phyloP scores from a whole-genome alignment of 1,284 basidiomycete species.

The Paramarasmius palmivorus region DNA sequence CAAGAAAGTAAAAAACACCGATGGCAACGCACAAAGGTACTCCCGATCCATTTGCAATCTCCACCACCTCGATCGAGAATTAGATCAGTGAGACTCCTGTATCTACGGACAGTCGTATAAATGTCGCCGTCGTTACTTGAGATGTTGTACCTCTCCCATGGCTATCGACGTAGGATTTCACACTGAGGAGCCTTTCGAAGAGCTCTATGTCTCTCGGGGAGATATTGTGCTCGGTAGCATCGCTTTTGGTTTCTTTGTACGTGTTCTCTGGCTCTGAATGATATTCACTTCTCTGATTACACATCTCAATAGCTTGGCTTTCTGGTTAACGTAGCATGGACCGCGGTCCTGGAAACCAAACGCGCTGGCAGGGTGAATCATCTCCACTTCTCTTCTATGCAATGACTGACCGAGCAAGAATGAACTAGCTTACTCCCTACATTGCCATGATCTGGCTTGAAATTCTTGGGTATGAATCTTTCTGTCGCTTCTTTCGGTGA shows the following conservation, averaged over 20 bases:
- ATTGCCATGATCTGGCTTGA: slow-evolving; percentile 3
- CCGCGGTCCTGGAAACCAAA: background rate
- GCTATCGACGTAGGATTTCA: background rate
- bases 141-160: no score
- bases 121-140: no score
- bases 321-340: background rate
- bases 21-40: no score
- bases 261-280: background rate
- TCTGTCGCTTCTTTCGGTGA: no score
- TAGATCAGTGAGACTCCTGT: no score
- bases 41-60: no score
- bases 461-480: slow-evolving; percentile 3
- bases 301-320: background rate
- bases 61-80: no score
- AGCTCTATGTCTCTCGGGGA: background rate
- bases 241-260: background rate
- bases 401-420: background rate
- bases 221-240: background rate
- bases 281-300: background rate
- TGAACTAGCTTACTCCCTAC: background rate
- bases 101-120: no score
- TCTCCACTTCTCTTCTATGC: background rate
- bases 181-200: slow-evolving; percentile 1
- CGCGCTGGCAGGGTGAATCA: background rate
- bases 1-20: no score